These are phyloP conservation scores for Candida glucosophila DNA, from an alignment of 1,139 yeast species.

Conservation along the genomic window DNA sequence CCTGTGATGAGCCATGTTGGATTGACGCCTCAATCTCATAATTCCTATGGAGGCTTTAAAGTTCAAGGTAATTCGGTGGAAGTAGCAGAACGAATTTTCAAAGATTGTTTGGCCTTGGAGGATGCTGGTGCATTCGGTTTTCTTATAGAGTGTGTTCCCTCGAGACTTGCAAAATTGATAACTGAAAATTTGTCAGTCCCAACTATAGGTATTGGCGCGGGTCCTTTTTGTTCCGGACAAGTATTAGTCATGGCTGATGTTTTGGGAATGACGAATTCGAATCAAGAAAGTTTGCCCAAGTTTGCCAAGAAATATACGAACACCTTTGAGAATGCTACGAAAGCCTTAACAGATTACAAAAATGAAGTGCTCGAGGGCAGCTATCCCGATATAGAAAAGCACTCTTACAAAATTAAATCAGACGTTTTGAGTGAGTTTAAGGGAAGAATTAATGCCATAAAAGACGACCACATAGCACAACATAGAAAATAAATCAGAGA, in stretches of 20 bases:
- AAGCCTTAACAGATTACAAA: slow-evolving; percentile 46
- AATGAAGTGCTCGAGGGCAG: slow-evolving; percentile 43
- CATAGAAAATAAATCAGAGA: neutral
- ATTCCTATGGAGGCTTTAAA: slow-evolving; percentile 77
- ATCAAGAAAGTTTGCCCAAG: slow-evolving; percentile 43
- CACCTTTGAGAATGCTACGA: slow-evolving; percentile 40
- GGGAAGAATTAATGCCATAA: neutral
- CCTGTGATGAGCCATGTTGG: slow-evolving; percentile 94
- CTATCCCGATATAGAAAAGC: slow-evolving; percentile 58
- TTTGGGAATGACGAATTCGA: slow-evolving; percentile 63
- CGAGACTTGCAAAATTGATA: slow-evolving; percentile 55
- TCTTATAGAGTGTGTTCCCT: slow-evolving; percentile 83
- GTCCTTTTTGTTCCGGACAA: slow-evolving; percentile 77
- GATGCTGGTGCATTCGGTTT: slow-evolving; percentile 71
- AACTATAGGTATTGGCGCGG: slow-evolving; percentile 95
- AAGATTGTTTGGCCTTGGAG: slow-evolving; percentile 65
- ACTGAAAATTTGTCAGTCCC: slow-evolving; percentile 60
- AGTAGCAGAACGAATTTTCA: slow-evolving; percentile 50
- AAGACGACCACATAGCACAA: neutral
- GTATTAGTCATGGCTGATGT: slow-evolving; percentile 82
- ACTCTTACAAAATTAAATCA: slow-evolving; percentile 65
- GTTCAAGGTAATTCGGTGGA: slow-evolving; percentile 64
- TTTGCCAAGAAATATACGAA: slow-evolving; percentile 68
- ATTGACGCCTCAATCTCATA: slow-evolving; percentile 79
- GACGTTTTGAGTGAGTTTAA: slow-evolving; percentile 51